Evolutionary conservation across 2,329 filamentous ascomycete genomes (phyloP), one percentile per base, ranked within the genome.

Genomic region (Scytalidium sp.): DNA sequence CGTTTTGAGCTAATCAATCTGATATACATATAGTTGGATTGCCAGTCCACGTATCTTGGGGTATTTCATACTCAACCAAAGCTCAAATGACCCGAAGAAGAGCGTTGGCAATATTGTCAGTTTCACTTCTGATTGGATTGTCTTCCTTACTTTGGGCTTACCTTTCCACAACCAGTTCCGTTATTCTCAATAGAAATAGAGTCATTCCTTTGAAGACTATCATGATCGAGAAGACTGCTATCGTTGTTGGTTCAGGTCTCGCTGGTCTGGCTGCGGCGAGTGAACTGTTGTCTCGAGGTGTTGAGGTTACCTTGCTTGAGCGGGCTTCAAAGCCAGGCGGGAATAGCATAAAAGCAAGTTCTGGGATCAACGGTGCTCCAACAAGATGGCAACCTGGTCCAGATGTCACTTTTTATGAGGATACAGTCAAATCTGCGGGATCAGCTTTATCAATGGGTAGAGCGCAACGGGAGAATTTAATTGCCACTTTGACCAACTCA

Each of bases 341-440:
- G 2, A 85, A 86, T 59, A 81, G 75, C 58, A 84, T 86, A 65
- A 86, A 86, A 65, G 83, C 83, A 0, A 85, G 82, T 0, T 85
- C 81, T 0, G 83, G 82, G 0, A 86, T 86, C 64, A 85, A 84
- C 55, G 83, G 80, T 6, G 80, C 80, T 0, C 74, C 74, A 0
- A 85, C 83, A 0, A 70, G 69, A 3, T 84, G 79, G 53, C 83
- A 87, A 60, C 63, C 64, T 10, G 65, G 2, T 47, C 60, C 39
- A 54, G 60, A 19, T 70, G 75, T 41, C 61, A 66, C 1, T 0
- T 85, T 84, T 57, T 77, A 74, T 56, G 62, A 70, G 21, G 82
- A 85, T 63, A 84, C 83, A 0, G 57, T 82, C 7, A 70, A 66
- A 19, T 85, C 82, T 0, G 83, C 79, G 0, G 83, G 83, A 1